phyloP scores from a whole-genome alignment of 2,329 filamentous ascomycete genomes.

The Raffaelea ambrosiae region DNA sequence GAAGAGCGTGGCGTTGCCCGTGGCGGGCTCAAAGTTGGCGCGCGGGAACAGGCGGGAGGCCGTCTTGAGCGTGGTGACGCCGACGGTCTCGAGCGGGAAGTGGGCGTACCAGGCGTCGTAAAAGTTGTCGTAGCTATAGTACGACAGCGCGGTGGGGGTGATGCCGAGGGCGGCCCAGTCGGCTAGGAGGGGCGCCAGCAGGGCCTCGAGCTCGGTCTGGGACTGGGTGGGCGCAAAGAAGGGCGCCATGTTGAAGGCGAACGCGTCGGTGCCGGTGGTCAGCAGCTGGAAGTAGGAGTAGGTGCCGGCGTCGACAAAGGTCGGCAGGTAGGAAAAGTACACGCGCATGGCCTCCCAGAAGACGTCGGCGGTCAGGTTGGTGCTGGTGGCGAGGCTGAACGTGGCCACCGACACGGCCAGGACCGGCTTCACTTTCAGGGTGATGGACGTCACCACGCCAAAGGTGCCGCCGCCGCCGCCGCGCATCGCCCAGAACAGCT shows the following conservation, averaged over 20 bases:
- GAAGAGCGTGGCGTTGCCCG: constrained; percentile 23
- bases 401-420: constrained; percentile 16
- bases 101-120: constrained; percentile 36
- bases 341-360: constrained; percentile 22
- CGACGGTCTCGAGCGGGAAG: constrained; percentile 28
- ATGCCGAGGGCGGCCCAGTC: constrained; percentile 17
- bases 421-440: constrained; percentile 12
- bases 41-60: constrained; percentile 21
- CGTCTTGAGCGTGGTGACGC: constrained; percentile 13
- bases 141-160: constrained; percentile 9
- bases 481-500: constrained; percentile 41
- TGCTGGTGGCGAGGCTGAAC: constrained; percentile 12
- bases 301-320: constrained; percentile 17
- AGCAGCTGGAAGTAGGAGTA: constrained; percentile 23
- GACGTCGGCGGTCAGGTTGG: constrained; percentile 32
- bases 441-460: constrained; percentile 24
- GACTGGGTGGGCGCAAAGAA: constrained; percentile 17
- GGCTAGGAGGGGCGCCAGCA: constrained; percentile 16
- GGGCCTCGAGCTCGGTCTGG: constrained; percentile 12
- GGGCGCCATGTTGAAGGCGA: constrained; percentile 18
- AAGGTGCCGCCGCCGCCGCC: constrained; percentile 34
- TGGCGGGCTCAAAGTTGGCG: constrained; percentile 18
- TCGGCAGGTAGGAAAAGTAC: constrained; percentile 20
- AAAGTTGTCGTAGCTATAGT: constrained; percentile 25
- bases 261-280: constrained; percentile 11